Evolutionary conservation across 169 alveolate genomes (phyloP).

Genomic region (Eimeria brunetti): DNA sequence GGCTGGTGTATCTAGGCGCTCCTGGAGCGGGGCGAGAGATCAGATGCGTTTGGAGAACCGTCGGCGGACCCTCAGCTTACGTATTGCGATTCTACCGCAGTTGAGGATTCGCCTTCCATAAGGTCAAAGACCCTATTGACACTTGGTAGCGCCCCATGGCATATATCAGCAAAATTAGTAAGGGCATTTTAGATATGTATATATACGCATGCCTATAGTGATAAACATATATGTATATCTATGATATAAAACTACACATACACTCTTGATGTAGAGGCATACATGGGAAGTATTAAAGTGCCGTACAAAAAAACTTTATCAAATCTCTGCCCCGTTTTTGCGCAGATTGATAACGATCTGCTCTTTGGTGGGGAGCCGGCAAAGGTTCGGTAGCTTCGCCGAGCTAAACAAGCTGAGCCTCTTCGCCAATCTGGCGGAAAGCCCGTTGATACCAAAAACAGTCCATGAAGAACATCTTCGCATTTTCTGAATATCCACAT

Average conservation of each 20-base stretch:
- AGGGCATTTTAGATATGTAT: too few relatives aligned
- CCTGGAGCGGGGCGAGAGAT: neutral
- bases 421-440: neutral
- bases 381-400: neutral
- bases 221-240: neutral
- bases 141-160: neutral
- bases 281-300: too few relatives aligned
- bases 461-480: neutral
- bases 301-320: too few relatives aligned
- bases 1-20: neutral
- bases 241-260: too few relatives aligned
- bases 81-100: neutral
- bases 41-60: neutral
- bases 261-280: too few relatives aligned
- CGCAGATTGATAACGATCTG: too few relatives aligned
- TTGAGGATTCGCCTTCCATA: neutral
- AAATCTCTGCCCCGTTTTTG: too few relatives aligned
- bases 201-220: too few relatives aligned
- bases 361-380: neutral
- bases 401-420: neutral
- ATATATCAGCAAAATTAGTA: neutral
- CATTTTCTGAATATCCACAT: neutral
- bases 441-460: neutral
- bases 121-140: neutral
- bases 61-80: neutral